These are phyloP conservation scores for Coemansia sp. DNA, from an alignment of 192 early-diverging fungal genomes.

Conservation along the genomic window DNA sequence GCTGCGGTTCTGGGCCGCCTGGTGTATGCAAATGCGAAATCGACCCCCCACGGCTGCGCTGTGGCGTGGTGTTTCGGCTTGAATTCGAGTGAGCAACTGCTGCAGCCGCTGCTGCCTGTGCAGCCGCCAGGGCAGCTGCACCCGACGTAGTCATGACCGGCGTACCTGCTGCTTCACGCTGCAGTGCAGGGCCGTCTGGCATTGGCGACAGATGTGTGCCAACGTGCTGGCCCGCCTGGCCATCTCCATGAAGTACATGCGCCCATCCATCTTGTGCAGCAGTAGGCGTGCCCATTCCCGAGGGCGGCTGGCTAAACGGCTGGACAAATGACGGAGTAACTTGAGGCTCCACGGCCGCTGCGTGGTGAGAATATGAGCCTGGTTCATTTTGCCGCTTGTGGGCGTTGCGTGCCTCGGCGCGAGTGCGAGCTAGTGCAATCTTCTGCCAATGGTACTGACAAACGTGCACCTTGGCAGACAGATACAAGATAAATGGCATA, in stretches of 20 bases:
- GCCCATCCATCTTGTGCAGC: conserved; percentile 18
- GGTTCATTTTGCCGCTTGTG: background rate
- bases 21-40: conserved; percentile 19
- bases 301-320: conserved; percentile 48
- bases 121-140: conserved; percentile 50
- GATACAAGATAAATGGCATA: conserved; percentile 51
- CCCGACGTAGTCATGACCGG: conserved; percentile 53
- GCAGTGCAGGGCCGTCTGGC: background rate
- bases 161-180: conserved; percentile 17
- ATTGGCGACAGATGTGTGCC: background rate
- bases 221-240: background rate
- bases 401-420: conserved; percentile 19
- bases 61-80: conserved; percentile 45
- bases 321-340: conserved; percentile 47
- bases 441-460: conserved; percentile 57
- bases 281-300: conserved; percentile 27
- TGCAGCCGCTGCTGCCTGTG: conserved; percentile 34
- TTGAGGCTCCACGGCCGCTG: conserved; percentile 33
- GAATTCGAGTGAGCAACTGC: conserved; percentile 20
- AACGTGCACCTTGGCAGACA: conserved; percentile 52
- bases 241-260: background rate
- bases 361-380: conserved; percentile 6
- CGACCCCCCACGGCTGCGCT: conserved; percentile 46
- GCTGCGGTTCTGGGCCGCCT: background rate
- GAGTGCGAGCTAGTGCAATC: conserved; percentile 44